phyloP scores from a whole-genome alignment of 257 asterid species.

The Fraxinus anomala region DNA sequence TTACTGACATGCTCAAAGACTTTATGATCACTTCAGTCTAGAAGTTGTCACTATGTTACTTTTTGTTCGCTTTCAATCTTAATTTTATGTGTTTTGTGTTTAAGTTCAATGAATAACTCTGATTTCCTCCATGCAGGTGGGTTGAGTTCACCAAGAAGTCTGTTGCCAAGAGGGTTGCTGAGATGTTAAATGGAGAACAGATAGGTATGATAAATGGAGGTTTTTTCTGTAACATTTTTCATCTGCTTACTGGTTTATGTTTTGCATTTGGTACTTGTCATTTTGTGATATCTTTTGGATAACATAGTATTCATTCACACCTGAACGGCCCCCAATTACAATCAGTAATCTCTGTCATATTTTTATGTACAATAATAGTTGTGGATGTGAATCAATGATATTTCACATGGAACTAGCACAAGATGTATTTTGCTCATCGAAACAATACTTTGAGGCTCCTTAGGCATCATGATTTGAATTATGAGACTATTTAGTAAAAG shows the following conservation, averaged over 20 bases:
- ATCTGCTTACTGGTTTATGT: not conserved
- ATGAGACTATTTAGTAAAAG: slow-evolving; percentile 5
- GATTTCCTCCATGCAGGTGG: slow-evolving; percentile 61
- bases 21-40: not conserved
- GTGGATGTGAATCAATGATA: not conserved
- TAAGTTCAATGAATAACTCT: not conserved
- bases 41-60: not conserved
- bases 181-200: slow-evolving; percentile 79
- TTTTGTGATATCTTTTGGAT: not conserved
- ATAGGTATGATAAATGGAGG: slow-evolving; percentile 48
- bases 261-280: slow-evolving; percentile 14
- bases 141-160: slow-evolving; percentile 78
- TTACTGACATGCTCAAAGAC: not conserved
- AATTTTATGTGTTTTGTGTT: not conserved
- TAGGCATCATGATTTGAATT: not conserved
- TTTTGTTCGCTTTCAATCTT: not conserved
- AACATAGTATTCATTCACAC: not conserved
- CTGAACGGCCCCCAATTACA: not conserved
- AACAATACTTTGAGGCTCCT: not conserved
- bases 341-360: not conserved
- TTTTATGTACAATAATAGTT: not conserved
- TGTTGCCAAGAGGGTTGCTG: slow-evolving; percentile 82
- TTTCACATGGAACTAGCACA: not conserved
- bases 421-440: not conserved
- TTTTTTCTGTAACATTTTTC: not conserved